Evolutionary conservation across 305 asterid species (phyloP).

Genomic region (Andrographis paniculata): DNA sequence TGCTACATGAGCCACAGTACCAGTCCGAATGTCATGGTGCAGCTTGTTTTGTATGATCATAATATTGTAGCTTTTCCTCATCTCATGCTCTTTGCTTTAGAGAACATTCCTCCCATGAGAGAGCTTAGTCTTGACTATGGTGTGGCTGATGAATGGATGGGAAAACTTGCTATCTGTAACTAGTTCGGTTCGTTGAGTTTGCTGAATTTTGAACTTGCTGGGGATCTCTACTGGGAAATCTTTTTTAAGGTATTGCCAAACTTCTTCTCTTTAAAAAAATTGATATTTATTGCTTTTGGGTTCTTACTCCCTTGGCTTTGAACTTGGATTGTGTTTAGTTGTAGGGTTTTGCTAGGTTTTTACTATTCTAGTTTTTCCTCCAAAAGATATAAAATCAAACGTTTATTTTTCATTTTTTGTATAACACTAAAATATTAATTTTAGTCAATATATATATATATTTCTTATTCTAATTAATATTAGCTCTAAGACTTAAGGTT

Average conservation of each 20-base stretch:
- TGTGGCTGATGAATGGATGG: slow-evolving; percentile 61
- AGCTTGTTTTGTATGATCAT: slow-evolving; percentile 75
- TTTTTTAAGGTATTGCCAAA: slow-evolving; percentile 26
- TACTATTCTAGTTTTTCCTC: too few relatives aligned
- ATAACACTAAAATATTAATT: too few relatives aligned
- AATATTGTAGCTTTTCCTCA: slow-evolving; percentile 68
- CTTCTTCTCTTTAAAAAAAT: too few relatives aligned
- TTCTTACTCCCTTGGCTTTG: too few relatives aligned
- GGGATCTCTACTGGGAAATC: slow-evolving; percentile 10
- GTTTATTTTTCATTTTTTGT: too few relatives aligned
- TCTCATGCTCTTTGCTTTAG: slow-evolving; percentile 85
- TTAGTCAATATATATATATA: too few relatives aligned
- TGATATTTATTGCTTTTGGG: too few relatives aligned
- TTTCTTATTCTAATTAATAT: too few relatives aligned
- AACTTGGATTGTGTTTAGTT: too few relatives aligned
- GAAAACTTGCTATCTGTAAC: slow-evolving; percentile 72
- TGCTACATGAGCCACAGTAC: slow-evolving; percentile 88
- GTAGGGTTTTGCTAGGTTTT: too few relatives aligned
- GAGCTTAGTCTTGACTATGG: slow-evolving; percentile 89
- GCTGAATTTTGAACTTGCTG: slow-evolving; percentile 15
- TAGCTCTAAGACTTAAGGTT: too few relatives aligned
- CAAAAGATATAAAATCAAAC: too few relatives aligned
- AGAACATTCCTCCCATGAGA: slow-evolving; percentile 83
- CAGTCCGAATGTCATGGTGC: slow-evolving; percentile 74
- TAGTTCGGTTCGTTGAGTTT: slow-evolving; percentile 14